These are phyloP conservation scores for Colletotrichum chrysophilum DNA, from an alignment of 2,329 filamentous ascomycete species.

Conservation along the genomic window DNA sequence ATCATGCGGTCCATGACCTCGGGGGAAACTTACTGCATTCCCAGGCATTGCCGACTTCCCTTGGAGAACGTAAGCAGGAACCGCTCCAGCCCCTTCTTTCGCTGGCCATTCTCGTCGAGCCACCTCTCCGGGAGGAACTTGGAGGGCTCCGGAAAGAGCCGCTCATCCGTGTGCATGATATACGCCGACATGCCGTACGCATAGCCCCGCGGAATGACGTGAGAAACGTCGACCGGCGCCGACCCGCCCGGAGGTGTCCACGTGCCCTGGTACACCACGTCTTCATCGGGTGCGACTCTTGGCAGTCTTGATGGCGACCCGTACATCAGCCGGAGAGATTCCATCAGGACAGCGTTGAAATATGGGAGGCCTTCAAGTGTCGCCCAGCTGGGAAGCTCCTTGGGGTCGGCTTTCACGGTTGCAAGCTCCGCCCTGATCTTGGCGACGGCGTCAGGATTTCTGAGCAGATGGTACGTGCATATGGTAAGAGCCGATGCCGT, in stretches of 20 bases:
- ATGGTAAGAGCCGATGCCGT: neutral
- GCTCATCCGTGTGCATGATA: constrained; percentile 17
- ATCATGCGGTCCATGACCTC: neutral
- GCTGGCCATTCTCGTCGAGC: constrained; percentile 16
- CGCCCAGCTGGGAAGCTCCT: constrained; percentile 7
- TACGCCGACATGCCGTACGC: constrained; percentile 1
- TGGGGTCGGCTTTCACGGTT: neutral
- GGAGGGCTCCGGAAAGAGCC: neutral
- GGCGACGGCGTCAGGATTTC: neutral
- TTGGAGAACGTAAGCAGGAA: constrained; percentile 21
- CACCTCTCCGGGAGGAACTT: constrained; percentile 24
- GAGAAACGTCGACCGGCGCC: constrained; percentile 7
- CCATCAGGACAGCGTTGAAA: constrained; percentile 42
- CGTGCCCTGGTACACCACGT: constrained; percentile 29
- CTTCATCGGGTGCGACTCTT: constrained; percentile 32
- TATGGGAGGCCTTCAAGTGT: constrained; percentile 39
- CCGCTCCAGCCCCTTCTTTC: neutral
- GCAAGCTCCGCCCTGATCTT: neutral
- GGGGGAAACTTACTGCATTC: constrained; percentile 22
- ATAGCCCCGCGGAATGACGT: constrained; percentile 33
- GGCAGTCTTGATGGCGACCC: constrained; percentile 34
- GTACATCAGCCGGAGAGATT: constrained; percentile 45
- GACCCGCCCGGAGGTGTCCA: constrained; percentile 18
- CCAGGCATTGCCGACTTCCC: constrained; percentile 22
- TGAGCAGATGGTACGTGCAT: neutral